phyloP scores from a whole-genome alignment of 805 yeast species.

The Kurtzmaniella cleridarum region DNA sequence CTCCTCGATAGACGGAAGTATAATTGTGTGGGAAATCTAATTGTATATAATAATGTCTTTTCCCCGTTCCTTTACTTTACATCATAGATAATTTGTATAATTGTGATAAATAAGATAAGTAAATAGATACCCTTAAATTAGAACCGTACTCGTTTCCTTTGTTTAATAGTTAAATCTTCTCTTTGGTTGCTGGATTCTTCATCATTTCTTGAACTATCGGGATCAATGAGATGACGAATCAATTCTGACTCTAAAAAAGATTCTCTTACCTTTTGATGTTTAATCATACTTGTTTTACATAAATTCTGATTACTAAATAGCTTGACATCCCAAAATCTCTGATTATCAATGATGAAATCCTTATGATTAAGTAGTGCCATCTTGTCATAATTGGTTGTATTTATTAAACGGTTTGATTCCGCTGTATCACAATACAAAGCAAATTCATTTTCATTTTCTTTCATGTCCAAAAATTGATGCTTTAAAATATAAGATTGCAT shows the following conservation, averaged over 20 bases:
- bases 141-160: conserved; percentile 12
- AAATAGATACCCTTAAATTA: conserved; percentile 3
- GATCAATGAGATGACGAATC: conserved; percentile 10
- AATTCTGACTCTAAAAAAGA: conserved; percentile 15
- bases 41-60: background rate
- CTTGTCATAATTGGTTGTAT: conserved; percentile 7
- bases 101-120: too few species aligned
- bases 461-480: conserved; percentile 41
- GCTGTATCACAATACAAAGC: conserved; percentile 28
- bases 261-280: conserved; percentile 16
- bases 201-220: conserved; percentile 2
- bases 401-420: background rate
- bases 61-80: background rate
- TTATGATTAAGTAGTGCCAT: conserved; percentile 17
- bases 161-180: background rate
- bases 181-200: background rate
- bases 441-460: conserved; percentile 27
- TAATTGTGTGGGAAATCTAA: conserved; percentile 41
- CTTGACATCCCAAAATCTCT: conserved; percentile 21
- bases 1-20: conserved; percentile 51
- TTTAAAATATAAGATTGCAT: conserved; percentile 51
- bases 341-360: conserved; percentile 7
- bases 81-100: too few species aligned
- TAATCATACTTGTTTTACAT: conserved; percentile 17
- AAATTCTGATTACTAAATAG: conserved; percentile 28